These are phyloP conservation scores for Gracilariopsis chorda DNA, from an alignment of 23 red algal species.

Conservation along the genomic window DNA sequence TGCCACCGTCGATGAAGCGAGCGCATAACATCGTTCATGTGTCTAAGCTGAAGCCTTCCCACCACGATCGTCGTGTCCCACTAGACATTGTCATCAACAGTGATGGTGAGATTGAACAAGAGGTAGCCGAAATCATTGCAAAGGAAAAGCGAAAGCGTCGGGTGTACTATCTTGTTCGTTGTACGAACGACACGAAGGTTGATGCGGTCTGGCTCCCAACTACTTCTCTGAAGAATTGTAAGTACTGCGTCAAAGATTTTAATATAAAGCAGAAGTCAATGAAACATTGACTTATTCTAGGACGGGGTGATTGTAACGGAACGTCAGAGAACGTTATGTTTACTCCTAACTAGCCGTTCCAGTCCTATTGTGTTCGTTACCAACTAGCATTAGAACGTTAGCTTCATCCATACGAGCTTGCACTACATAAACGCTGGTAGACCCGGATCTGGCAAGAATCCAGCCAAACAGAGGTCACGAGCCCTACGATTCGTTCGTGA, in stretches of 20 bases:
- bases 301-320: too few relatives aligned
- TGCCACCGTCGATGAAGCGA: not conserved
- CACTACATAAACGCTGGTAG: too few relatives aligned
- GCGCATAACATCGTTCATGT: not conserved
- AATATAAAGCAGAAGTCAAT: not conserved
- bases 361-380: too few relatives aligned
- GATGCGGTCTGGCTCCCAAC: not conserved
- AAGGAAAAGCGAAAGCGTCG: not conserved
- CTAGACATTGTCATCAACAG: not conserved
- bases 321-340: too few relatives aligned
- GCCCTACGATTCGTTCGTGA: too few relatives aligned
- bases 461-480: too few relatives aligned
- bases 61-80: too few relatives aligned
- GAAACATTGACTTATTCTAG: too few relatives aligned
- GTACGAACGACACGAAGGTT: not conserved
- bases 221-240: not conserved
- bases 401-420: too few relatives aligned
- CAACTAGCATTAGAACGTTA: too few relatives aligned
- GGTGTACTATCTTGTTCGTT: not conserved
- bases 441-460: too few relatives aligned
- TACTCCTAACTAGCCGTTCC: too few relatives aligned
- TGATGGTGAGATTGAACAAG: not conserved
- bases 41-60: not conserved
- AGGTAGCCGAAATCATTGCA: not conserved
- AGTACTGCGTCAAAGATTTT: not conserved